Evolutionary conservation across 495 filamentous ascomycete species (phyloP).

Genomic region (Lasiosphaeria hispida): DNA sequence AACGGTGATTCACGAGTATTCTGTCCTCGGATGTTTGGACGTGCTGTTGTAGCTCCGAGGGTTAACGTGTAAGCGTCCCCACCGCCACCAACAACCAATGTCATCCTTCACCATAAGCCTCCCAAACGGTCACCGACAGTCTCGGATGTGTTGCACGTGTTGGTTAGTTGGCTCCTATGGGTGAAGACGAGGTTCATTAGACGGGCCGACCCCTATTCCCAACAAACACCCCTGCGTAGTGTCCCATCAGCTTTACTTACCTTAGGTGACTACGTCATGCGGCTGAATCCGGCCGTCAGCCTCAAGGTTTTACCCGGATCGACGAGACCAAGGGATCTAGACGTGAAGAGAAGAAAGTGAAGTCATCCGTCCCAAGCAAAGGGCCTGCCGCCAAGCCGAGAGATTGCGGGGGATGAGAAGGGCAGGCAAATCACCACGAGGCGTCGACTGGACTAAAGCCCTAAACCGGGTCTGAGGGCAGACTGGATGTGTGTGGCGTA

Average conservation of each 20-base stretch:
- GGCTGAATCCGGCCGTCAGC: background rate
- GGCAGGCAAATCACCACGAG: background rate
- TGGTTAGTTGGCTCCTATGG: too few relatives aligned
- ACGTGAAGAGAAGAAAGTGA: background rate
- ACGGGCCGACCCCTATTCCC: too few relatives aligned
- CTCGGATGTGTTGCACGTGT: too few relatives aligned
- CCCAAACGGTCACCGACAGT: too few relatives aligned
- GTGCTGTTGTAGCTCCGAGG: too few relatives aligned
- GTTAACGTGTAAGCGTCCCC: too few relatives aligned
- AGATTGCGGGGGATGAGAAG: conserved; percentile 9
- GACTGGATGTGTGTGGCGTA: background rate
- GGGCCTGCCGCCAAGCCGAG: background rate
- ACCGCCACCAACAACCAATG: too few relatives aligned
- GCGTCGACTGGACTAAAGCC: background rate
- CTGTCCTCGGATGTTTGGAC: too few relatives aligned
- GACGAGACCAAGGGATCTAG: background rate
- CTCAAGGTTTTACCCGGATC: conserved; percentile 11
- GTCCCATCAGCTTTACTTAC: background rate
- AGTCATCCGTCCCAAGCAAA: background rate
- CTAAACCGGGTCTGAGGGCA: conserved; percentile 9
- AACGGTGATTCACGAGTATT: too few relatives aligned
- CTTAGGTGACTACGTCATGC: background rate
- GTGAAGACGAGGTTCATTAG: too few relatives aligned
- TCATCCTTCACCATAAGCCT: too few relatives aligned
- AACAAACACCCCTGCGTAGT: too few relatives aligned